These are phyloP conservation scores for Boletus rubroflammeus DNA, from an alignment of 768 basidiomycete species.

Conservation along the genomic window DNA sequence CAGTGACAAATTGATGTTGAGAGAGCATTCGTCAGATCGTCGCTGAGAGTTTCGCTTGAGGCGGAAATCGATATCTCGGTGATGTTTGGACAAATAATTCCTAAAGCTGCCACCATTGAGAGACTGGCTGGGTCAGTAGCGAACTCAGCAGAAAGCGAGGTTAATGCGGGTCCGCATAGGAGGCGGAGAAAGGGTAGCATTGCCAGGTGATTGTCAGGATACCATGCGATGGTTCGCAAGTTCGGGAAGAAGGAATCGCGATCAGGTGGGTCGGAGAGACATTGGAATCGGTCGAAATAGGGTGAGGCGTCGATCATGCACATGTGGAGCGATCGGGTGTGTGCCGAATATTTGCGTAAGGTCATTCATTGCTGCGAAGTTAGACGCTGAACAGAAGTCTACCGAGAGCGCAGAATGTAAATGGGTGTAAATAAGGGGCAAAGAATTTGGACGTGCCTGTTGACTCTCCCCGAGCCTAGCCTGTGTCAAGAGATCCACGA, in stretches of 20 bases:
- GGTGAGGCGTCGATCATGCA: conserved; percentile 20
- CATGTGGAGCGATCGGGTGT: conserved; percentile 18
- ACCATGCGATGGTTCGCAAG: conserved; percentile 22
- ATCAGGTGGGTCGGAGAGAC: conserved; percentile 14
- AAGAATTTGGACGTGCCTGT: conserved; percentile 8
- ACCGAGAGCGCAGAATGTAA: not conserved
- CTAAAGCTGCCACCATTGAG: conserved; percentile 9
- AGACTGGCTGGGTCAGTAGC: conserved; percentile 16
- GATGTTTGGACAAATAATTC: conserved; percentile 19
- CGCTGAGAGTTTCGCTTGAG: conserved; percentile 2
- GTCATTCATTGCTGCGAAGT: conserved; percentile 15
- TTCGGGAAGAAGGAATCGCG: conserved; percentile 20
- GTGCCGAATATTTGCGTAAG: conserved; percentile 18
- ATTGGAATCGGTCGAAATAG: conserved; percentile 4
- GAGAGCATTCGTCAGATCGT: conserved; percentile 11
- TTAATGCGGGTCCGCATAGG: conserved; percentile 22
- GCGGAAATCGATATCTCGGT: conserved; percentile 16
- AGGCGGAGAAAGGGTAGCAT: conserved; percentile 23
- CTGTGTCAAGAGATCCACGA: conserved; percentile 15
- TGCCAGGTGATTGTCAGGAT: conserved; percentile 15
- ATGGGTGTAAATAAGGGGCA: no score
- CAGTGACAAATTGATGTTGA: conserved; percentile 20
- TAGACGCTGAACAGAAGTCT: not conserved
- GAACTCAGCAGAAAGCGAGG: conserved; percentile 19
- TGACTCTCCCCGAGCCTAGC: not conserved